Evolutionary conservation across 2,329 filamentous ascomycete genomes (phyloP).

Genomic region (Colletotrichum filicis): DNA sequence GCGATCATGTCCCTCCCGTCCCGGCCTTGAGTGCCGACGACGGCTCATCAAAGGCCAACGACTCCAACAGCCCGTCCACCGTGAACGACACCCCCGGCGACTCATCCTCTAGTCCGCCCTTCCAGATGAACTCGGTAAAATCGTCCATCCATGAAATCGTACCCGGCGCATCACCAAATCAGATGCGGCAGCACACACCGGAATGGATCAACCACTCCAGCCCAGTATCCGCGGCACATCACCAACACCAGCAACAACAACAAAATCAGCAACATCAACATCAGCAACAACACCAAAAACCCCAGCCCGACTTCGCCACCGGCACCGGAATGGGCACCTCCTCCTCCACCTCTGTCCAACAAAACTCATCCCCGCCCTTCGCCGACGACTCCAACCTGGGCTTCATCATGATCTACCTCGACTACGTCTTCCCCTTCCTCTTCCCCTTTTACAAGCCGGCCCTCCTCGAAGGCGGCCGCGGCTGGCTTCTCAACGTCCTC

Average conservation of each 20-base stretch:
- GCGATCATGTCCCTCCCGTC: constrained; percentile 12
- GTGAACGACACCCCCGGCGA: constrained; percentile 32
- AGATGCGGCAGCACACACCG: constrained; percentile 16
- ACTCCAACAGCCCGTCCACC: constrained; percentile 26
- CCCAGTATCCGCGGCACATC: neutral
- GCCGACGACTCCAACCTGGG: constrained; percentile 41
- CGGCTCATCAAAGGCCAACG: constrained; percentile 24
- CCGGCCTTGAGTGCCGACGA: constrained; percentile 24
- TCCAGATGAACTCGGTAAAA: constrained; percentile 33
- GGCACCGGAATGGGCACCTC: neutral
- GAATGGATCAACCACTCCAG: constrained; percentile 18
- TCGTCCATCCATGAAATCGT: constrained; percentile 32
- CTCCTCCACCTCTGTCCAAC: neutral
- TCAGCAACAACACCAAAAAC: neutral
- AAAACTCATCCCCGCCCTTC: constrained; percentile 6
- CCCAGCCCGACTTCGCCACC: neutral
- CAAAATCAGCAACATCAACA: neutral
- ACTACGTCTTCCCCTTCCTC: constrained; percentile 70
- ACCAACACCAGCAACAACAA: neutral
- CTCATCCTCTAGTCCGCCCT: constrained; percentile 15
- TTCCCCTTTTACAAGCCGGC: constrained; percentile 72
- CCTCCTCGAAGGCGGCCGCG: constrained; percentile 65
- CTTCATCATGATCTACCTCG: constrained; percentile 69
- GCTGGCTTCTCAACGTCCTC: constrained; percentile 69
- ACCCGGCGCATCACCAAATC: constrained; percentile 16